phyloP scores from a whole-genome alignment of 352 stramenopile species.

The Phytopythium mirpurense region DNA sequence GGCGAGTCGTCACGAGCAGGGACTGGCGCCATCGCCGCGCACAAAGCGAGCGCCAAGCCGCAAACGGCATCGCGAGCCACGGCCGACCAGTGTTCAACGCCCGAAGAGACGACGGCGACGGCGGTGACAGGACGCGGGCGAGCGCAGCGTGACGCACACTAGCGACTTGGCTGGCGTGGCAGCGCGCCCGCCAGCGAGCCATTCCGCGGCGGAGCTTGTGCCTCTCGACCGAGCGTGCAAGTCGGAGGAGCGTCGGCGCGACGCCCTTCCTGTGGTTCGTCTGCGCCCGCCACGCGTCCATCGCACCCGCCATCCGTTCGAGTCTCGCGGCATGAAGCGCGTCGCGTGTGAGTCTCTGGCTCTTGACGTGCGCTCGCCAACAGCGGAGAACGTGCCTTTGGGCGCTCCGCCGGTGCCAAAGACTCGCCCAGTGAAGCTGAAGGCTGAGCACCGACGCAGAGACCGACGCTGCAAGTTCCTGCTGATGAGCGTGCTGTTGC shows the following conservation, averaged over 20 bases:
- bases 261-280: neutral
- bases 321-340: neutral
- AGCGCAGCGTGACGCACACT: neutral
- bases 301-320: neutral
- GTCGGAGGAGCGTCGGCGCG: neutral
- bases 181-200: neutral
- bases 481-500: neutral
- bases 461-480: neutral
- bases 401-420: neutral
- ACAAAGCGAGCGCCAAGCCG: neutral
- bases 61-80: constrained; percentile 1
- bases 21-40: neutral
- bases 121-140: neutral
- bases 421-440: neutral
- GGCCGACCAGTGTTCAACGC: neutral
- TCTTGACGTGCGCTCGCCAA: neutral
- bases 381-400: neutral
- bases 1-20: neutral
- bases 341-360: neutral
- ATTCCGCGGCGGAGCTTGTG: neutral
- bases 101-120: neutral
- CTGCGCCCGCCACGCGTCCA: neutral
- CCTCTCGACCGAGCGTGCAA: neutral
- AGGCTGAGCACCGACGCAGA: neutral
- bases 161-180: neutral